These are phyloP conservation scores for Verticillium zaregamsianum DNA, from an alignment of 2,329 filamentous ascomycete species.

Conservation along the genomic window DNA sequence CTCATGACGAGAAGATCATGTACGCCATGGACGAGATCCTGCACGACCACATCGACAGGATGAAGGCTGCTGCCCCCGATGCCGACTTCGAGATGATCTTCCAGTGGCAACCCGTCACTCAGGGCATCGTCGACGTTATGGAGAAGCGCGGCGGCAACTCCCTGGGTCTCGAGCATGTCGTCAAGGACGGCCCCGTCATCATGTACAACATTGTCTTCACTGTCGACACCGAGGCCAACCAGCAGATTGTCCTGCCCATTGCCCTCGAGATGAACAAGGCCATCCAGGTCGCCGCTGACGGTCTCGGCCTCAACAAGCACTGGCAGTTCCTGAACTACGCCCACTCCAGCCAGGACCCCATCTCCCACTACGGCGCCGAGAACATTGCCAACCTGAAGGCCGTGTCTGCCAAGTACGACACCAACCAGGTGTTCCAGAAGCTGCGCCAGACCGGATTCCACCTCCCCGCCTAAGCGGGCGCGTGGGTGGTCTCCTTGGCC, in stretches of 20 bases:
- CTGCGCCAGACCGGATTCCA: conserved; percentile 24
- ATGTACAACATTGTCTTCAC: conserved; percentile 34
- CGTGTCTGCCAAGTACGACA: conserved; percentile 26
- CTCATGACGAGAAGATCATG: conserved; percentile 1
- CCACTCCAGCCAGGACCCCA: conserved; percentile 29
- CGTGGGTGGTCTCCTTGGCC: background rate
- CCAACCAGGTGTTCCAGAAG: conserved; percentile 28
- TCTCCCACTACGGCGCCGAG: conserved; percentile 30
- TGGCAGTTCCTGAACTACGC: conserved; percentile 43
- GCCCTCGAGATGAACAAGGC: conserved; percentile 61
- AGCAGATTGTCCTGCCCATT: conserved; percentile 25
- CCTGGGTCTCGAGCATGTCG: conserved; percentile 25
- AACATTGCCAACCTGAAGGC: conserved; percentile 25
- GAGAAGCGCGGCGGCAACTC: conserved; percentile 23
- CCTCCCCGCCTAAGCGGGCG: conserved; percentile 6
- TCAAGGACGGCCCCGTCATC: conserved; percentile 28
- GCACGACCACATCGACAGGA: background rate
- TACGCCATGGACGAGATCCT: conserved; percentile 3
- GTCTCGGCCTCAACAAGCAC: conserved; percentile 23
- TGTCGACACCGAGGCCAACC: conserved; percentile 29
- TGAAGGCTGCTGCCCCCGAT: background rate
- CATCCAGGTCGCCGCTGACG: conserved; percentile 28
- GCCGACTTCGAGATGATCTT: conserved; percentile 12
- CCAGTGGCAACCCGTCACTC: conserved; percentile 23
- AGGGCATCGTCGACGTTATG: conserved; percentile 20